Evolutionary conservation across 371 early-diverging fungal species (phyloP), one percentile per base, ranked within the genome.

Genomic region (Rhizopus microsporus): DNA sequence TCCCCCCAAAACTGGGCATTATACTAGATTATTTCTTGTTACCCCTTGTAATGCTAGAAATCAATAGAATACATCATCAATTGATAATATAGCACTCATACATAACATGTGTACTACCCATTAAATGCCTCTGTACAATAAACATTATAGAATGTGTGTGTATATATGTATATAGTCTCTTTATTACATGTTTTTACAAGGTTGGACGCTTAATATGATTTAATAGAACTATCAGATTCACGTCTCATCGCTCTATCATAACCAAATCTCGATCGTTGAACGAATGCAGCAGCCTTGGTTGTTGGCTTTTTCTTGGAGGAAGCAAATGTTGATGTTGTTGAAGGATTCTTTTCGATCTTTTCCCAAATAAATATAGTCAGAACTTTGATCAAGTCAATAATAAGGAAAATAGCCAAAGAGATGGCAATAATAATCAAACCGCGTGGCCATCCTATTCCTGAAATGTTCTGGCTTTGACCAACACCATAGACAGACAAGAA

Each of bases 361-460:
- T 81, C 73, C 93, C 94, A 95, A 50, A 81, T 39, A 12, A 78
- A 75, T 67, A 93, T 84, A 10, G 90, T 76, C 39, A 81, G 60
- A 2, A 93, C 93, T 77, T 94, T 94, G 81, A 92, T 61, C n/a
- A 89, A 62, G 66, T 95, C 96, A 47, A 93, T 75, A n/a, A 94
- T 51, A 62, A 92, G 75, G 62, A 86, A 88, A 50, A 87, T 88
- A 7, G 62, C 81, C 7, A 89, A 71, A 7, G 91, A 92, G 46
- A 91, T 73, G 10, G 78, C 86, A 52, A 89, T 61, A 33, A 91
- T 79, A 6, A 81, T 75, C 32, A 85, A 45, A 6, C 88, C 89
- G 69, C 71, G 61, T 57, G 77, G 63, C 72, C 77, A 68, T 33
- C 88, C 77, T 69, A 81, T 63, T 69, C 81, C 48, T 67, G 62